A percentile compares a stretch with the other conserved stretches of the same genome.
These are phyloP conservation scores for Pseudofabraea citricarpa DNA, from an alignment of 2,329 filamentous ascomycete species.

Conservation along the genomic window DNA sequence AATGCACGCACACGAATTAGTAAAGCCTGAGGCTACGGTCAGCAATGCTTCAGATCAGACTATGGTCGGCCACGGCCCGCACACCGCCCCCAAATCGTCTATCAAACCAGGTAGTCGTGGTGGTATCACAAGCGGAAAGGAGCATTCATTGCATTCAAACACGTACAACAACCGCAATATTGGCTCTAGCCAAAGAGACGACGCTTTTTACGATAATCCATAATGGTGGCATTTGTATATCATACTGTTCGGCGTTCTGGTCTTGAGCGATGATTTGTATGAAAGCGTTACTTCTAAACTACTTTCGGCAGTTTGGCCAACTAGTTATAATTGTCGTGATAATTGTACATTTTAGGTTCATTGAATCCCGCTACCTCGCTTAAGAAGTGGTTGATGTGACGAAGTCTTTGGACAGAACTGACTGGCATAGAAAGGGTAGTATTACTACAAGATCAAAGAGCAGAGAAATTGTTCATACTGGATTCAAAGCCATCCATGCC, in stretches of 20 bases:
- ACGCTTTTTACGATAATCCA: conserved; percentile 10
- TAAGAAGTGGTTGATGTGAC: too few species aligned
- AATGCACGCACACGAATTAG: conserved; percentile 9
- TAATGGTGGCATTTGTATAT: neutral
- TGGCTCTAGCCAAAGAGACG: conserved; percentile 1
- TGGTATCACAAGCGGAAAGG: neutral
- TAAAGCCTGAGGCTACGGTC: neutral
- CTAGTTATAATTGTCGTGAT: too few species aligned
- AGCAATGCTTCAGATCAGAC: conserved; percentile 4
- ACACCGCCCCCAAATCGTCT: conserved; percentile 3
- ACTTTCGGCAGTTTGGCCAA: too few species aligned
- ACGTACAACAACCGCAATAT: conserved; percentile 10
- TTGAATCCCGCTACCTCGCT: too few species aligned
- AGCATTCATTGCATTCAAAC: conserved; percentile 4
- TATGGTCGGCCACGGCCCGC: neutral
- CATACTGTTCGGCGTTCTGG: neutral
- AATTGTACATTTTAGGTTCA: too few species aligned
- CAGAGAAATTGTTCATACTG: too few species aligned
- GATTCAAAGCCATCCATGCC: too few species aligned
- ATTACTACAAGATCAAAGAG: too few species aligned
- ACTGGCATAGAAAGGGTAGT: too few species aligned
- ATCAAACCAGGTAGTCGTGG: conserved; percentile 8
- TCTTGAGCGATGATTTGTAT: too few species aligned
- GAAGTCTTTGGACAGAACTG: too few species aligned
- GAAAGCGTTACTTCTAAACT: too few species aligned